Base-by-base conservation (phyloP, 2,329 filamentous ascomycete genomes). In the Stemphylium lycopersici region DNA sequence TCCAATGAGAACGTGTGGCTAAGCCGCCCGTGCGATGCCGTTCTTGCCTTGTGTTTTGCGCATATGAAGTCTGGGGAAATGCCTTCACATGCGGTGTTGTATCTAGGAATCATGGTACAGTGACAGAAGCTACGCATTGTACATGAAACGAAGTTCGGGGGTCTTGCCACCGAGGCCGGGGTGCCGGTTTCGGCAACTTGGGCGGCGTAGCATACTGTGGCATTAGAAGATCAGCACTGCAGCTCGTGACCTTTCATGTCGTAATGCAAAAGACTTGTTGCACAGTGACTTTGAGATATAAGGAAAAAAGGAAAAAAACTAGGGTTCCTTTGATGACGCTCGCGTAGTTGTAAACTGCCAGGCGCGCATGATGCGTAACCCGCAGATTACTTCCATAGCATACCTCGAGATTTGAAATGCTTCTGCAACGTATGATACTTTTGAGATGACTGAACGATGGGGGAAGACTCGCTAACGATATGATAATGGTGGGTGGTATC, bases 1-100 rank as follows among this genome's bases (percentile, higher is more conserved):
- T 11, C 54, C 54, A 56, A 56, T 56, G 20, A 54, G 34, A 33
- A 16, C n/a, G 15, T 34, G 20, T 42, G 40, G 31, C 50, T 56
- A 16, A 39, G 41, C 31, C 29, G 24, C 38, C 29, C 26, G 37
- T n/a, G 47, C 24, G n/a, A 40, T n/a, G 15, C 38, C 42, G 18
- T 22, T 12, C 8, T n/a, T 37, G 22, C 12, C 8, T 37, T 7
- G 7, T 11, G n/a, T 6, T 34, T 2, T 36, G 6, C 16, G 22
- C 12, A 10, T 22, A 13, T 40, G 20, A 12, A 26, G 18, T 26
- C 2, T 24, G 15, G n/a, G 24, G 15, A 26, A 6, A 20, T 12
- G 31, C 20, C 11, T 24, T 13, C 8, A 12, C 16, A 26, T 7
- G 40, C 7, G 4, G 12, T 31, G 18, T 11, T 2, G 6, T 41